These are phyloP conservation scores for Eimeria acervulina DNA, from an alignment of 169 alveolate genomes.

Conservation along the genomic window DNA sequence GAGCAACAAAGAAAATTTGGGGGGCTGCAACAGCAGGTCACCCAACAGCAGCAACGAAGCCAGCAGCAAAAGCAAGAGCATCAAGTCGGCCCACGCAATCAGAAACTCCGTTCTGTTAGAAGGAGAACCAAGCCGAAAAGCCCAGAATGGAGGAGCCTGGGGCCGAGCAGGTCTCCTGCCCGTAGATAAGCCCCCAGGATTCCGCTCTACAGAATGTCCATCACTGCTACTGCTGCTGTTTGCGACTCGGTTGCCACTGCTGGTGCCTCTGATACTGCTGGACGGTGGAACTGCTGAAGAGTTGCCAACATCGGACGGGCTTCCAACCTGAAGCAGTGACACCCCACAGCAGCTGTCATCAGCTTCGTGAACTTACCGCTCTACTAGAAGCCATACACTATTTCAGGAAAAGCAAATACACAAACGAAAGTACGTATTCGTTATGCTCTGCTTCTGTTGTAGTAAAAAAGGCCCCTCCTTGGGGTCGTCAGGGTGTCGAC, in stretches of 20 bases:
- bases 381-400: background rate
- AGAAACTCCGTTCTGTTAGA: slow-evolving; percentile 72
- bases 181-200: background rate
- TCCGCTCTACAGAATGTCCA: background rate
- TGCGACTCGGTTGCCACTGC: background rate
- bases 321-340: slow-evolving; percentile 10
- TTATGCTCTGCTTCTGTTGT: background rate
- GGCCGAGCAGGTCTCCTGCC: slow-evolving; percentile 71
- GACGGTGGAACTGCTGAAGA: background rate
- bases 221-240: slow-evolving; percentile 42
- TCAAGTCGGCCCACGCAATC: slow-evolving; percentile 76
- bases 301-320: background rate
- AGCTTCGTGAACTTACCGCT: background rate
- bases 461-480: background rate
- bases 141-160: slow-evolving; percentile 38
- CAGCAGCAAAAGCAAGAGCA: slow-evolving; percentile 60
- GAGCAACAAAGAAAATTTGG: slow-evolving; percentile 39
- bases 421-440: background rate
- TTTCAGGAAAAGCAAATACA: background rate
- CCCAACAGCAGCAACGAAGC: slow-evolving; percentile 78
- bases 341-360: background rate
- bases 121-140: slow-evolving; percentile 50
- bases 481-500: background rate
- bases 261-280: background rate
- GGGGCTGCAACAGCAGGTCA: slow-evolving; percentile 78